These are phyloP conservation scores for Senna tora DNA, from an alignment of 306 rosid species.

Conservation along the genomic window DNA sequence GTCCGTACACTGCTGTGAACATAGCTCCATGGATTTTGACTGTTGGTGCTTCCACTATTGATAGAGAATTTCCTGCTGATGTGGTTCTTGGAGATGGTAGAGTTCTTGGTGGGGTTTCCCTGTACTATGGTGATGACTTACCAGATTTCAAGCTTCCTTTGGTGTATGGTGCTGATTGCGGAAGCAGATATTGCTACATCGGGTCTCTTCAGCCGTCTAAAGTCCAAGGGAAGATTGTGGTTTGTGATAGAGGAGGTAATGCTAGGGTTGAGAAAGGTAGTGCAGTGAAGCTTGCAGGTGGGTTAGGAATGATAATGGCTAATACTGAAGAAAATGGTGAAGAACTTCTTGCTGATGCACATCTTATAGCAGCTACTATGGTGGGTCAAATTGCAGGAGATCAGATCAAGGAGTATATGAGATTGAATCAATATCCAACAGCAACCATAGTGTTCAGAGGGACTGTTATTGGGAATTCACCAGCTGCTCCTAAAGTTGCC, in stretches of 20 bases:
- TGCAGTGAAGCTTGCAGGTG: slow-evolving; percentile 79
- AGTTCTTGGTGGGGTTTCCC: slow-evolving; percentile 64
- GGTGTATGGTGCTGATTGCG: slow-evolving; percentile 63
- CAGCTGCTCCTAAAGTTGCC: slow-evolving; percentile 80
- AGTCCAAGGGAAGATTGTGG: slow-evolving; percentile 77
- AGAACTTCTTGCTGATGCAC: slow-evolving; percentile 85
- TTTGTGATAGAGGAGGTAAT: slow-evolving; percentile 86
- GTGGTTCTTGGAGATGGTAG: slow-evolving; percentile 70
- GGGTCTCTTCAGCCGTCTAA: slow-evolving; percentile 53
- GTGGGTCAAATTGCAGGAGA: slow-evolving; percentile 74
- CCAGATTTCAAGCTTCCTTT: slow-evolving; percentile 59
- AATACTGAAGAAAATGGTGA: slow-evolving; percentile 67
- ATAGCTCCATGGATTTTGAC: slow-evolving; percentile 94
- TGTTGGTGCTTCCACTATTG: slow-evolving; percentile 84
- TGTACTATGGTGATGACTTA: slow-evolving; percentile 61
- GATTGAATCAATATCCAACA: slow-evolving; percentile 45
- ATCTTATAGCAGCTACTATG: slow-evolving; percentile 80
- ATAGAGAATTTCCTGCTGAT: slow-evolving; percentile 78
- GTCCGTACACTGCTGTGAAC: slow-evolving; percentile 66
- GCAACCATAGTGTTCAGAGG: slow-evolving; percentile 69
- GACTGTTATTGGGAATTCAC: slow-evolving; percentile 73
- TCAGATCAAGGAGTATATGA: slow-evolving; percentile 61
- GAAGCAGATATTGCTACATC: slow-evolving; percentile 55
- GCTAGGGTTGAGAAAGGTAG: slow-evolving; percentile 84
- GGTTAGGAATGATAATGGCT: slow-evolving; percentile 68